Base-by-base conservation (phyloP, 768 basidiomycete species). In the Mrakia gelida region DNA sequence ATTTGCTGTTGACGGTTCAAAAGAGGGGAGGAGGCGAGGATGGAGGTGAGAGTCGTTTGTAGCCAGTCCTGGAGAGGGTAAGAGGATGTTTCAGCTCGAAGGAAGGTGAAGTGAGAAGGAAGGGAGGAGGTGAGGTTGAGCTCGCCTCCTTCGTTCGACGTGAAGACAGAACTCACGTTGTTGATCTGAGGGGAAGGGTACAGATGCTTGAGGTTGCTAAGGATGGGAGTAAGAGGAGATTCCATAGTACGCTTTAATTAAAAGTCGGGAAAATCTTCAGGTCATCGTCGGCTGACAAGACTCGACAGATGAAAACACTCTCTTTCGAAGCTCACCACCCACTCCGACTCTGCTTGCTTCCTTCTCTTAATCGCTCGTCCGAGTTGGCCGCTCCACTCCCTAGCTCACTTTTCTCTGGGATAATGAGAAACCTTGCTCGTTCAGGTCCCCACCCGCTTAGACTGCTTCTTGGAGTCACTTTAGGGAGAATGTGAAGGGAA, bases 1-100 rank as follows among this genome's bases (percentile, higher is more conserved):
- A 79, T 79, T 59, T 75, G 73, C 10, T 59, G 73, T 41, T 75
- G 73, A 8, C 34, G 65, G 11, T 43, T 75, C 3, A 73, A 68
- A 38, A 13, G 16, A 23, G 43, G 41, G 13, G 63, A 65, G n/a
- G 34, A 16, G 23, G n/a, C 63, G 30, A 65, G 54, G 6, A 74
- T 26, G 8, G 43, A 26, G 5, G 52, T 13, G 2, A 71, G 56
- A 54, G 73, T 71, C 16, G 49, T n/a, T 43, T 79, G 54, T 13
- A 67, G 30, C 34, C 43, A 62, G 10, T 26, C 28, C 49, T 59
- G 62, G 21, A 45, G 34, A 32, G 15, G 7, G 18, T 11, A 15
- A 65, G 63, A 30, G 16, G 34, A 30, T 7, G 49, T 18, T 18
- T 52, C 49, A 52, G 49, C 49, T 52, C 49, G 30, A 65, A 65